Evolutionary conservation across 2,329 filamentous ascomycete genomes (phyloP), one percentile per base, ranked within the genome.

Genomic region (Gyromitra esculenta): DNA sequence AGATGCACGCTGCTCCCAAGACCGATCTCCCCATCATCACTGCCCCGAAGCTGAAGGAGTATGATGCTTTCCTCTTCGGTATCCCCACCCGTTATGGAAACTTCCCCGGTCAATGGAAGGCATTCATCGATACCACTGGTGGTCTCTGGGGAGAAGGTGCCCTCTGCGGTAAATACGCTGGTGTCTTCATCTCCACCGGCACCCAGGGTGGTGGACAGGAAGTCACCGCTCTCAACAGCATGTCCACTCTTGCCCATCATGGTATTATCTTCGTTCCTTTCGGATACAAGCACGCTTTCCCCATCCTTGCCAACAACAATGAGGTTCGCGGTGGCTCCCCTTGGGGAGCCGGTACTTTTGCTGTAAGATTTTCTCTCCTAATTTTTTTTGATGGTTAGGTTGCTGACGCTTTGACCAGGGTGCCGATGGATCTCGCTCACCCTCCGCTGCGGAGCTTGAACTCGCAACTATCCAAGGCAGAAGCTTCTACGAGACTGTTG

Each of bases 71-170:
- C 87, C 90, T 99, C 79, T 88, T 98, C 82, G 96, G 96, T 80
- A 96, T 98, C 84, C 96, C 96, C 76, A 99, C 96, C 66, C 90
- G 96, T 80, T 99, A 93, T 86, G 96, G 96, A 82, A 98, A 96
- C 89, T 97, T 97, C 88, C 94, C 95, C 63, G 92, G 91, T 18
- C 96, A 99, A 86, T 97, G 92, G 92, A 97, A 96, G 88, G 83
- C 89, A 54, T 95, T 94, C 88, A 96, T 94, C 92, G 96, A 99
- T 87, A 88, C 89, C 85, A 94, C 93, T 31, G 95, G 95, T 82
- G 87, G 88, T 81, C 92, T 96, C 84, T 98, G 96, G 96, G 85
- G 87, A 77, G 84, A 85, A 13, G 95, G 95, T 78, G 89, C 87
- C 80, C 94, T 88, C 87, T 89, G 87, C 85, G 94, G 94, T 86